Evolutionary conservation across 108 stramenopile species (phyloP).

Genomic region (Epithemia pelagica): DNA sequence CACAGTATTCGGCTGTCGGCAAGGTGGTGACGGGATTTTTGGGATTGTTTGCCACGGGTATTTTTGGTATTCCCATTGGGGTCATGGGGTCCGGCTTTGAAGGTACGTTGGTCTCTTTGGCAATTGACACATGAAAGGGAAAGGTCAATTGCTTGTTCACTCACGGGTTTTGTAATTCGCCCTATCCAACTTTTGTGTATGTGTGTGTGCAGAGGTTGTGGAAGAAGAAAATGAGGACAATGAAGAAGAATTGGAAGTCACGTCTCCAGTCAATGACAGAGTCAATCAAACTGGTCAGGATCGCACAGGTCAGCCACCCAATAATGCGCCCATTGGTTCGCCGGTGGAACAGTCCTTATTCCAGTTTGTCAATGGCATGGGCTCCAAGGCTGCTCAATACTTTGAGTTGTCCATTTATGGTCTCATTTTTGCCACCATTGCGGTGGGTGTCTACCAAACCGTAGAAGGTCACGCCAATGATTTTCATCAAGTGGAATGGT

Average conservation of each 20-base stretch:
- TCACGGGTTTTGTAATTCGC: too few relatives aligned
- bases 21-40: constrained; percentile 75
- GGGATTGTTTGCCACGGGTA: constrained; percentile 75
- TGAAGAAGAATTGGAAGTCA: constrained; percentile 35
- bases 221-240: constrained; percentile 61
- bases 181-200: too few relatives aligned
- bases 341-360: constrained; percentile 31
- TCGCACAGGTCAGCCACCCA: neutral
- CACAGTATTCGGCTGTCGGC: constrained; percentile 64
- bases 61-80: constrained; percentile 85
- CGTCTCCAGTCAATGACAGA: neutral
- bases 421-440: constrained; percentile 55
- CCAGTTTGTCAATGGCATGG: constrained; percentile 64
- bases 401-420: constrained; percentile 67
- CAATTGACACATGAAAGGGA: too few relatives aligned
- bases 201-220: constrained; percentile 39
- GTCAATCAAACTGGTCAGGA: neutral
- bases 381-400: constrained; percentile 30
- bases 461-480: constrained; percentile 55
- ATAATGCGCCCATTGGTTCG: neutral
- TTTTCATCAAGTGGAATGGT: constrained; percentile 49
- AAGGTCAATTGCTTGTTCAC: too few relatives aligned
- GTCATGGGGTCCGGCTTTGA: constrained; percentile 87
- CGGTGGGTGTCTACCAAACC: constrained; percentile 63
- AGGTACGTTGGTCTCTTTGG: neutral